Base-by-base conservation (phyloP, 2,329 filamentous ascomycete genomes). In the Scleromitrula shiraiana region DNA sequence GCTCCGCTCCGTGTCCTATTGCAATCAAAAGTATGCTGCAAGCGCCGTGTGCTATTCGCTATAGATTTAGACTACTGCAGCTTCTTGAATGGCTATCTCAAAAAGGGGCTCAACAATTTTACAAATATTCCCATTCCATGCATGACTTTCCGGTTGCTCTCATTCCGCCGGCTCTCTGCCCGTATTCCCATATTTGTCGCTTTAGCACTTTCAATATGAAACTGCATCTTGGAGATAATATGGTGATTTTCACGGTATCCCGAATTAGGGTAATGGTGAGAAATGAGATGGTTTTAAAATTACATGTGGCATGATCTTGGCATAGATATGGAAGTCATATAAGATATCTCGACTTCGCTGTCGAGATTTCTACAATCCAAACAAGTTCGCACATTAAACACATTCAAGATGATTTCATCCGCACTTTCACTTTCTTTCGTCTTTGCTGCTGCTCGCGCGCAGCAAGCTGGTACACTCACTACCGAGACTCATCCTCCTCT, bases 401-500 rank as follows among this genome's bases (percentile, higher is more conserved):
- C 39, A 23, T 54, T 56, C 53, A 62, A 42, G 46, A 63, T 63
- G 60, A 50, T 61, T 42, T 58, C 60, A 26, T 48, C 61, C 50
- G 60, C 59, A 47, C 59, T 71, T 56, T 62, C 67, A 53, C 58
- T 73, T 50, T 65, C 69, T 55, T 65, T 68, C 41, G 65, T 68
- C 49, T 63, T 76, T 49, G 68, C 70, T 49, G 59, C 67, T 41
- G 70, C 64, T 41, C 61, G 66, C 41, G 71, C 68, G 50, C 76
- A 79, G 59, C 67, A 73, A 59, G 70, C 68, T 39, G 74, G 74
- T 50, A 73, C 66, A 35, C 49, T 64, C 54, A 67, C 64, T 15
- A 61, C 70, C 9, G 75, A 77, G 56, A 67, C 64, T 15, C 77
- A 79, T 55, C 76, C 76, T 45, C 58, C 70, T 48, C 66, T 80